A percentile compares a stretch with the other conserved stretches of the same genome.
These are phyloP conservation scores for Harringtonia aguacate DNA, from an alignment of 2,329 filamentous ascomycete species.

Conservation along the genomic window DNA sequence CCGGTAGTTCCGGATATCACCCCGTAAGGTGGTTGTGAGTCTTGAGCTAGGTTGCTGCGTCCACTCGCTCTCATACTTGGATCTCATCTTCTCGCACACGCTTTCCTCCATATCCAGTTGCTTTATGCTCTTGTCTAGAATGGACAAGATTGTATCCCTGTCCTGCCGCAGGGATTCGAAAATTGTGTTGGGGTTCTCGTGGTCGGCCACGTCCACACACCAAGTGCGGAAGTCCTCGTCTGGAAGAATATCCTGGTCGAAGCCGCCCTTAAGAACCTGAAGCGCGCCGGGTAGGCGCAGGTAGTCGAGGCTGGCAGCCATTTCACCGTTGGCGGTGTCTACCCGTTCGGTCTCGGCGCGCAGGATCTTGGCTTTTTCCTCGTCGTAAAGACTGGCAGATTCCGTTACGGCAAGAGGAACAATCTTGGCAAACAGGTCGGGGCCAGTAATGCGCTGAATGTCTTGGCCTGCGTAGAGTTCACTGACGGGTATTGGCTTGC, in stretches of 20 bases:
- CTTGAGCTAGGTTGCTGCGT: conserved; percentile 91
- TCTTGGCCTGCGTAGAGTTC: conserved; percentile 96
- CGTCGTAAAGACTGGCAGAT: conserved; percentile 91
- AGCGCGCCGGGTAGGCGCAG: conserved; percentile 80
- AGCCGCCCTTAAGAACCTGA: conserved; percentile 83
- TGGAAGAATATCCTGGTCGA: conserved; percentile 78
- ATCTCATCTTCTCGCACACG: conserved; percentile 98
- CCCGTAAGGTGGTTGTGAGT: conserved; percentile 76
- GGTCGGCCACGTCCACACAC: conserved; percentile 86
- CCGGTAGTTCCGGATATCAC: conserved; percentile 78
- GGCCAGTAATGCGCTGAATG: conserved; percentile 91
- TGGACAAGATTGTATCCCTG: conserved; percentile 61
- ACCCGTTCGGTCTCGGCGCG: conserved; percentile 89
- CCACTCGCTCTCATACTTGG: conserved; percentile 93
- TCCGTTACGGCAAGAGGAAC: conserved; percentile 94
- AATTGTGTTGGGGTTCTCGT: conserved; percentile 66
- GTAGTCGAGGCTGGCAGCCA: conserved; percentile 92
- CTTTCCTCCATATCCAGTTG: conserved; percentile 95
- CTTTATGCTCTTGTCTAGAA: conserved; percentile 71
- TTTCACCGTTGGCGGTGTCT: conserved; percentile 86
- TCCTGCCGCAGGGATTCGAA: conserved; percentile 72
- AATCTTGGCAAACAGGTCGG: conserved; percentile 94
- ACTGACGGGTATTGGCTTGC: conserved; percentile 93
- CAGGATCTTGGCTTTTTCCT: conserved; percentile 94
- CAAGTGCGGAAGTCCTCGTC: conserved; percentile 88